phyloP scores from a whole-genome alignment of 345 rosid species.

The Brassica carinata region DNA sequence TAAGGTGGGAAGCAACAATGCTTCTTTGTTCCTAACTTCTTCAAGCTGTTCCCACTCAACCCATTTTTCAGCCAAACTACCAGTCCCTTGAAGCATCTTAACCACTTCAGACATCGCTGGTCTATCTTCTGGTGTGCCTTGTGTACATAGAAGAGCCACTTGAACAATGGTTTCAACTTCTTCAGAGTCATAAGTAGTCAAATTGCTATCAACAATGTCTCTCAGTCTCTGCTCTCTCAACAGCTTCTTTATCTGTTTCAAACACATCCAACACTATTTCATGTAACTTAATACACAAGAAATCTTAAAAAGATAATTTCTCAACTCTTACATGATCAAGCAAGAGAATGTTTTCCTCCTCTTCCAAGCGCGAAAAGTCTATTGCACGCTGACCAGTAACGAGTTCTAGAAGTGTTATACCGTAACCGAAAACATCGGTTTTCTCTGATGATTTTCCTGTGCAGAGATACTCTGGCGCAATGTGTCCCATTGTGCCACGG shows the following conservation, averaged over 20 bases:
- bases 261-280: slow-evolving; percentile 20
- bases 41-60: slow-evolving; percentile 72
- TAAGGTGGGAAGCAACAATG: slow-evolving; percentile 49
- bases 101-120: slow-evolving; percentile 79
- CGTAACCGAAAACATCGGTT: slow-evolving; percentile 89
- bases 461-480: slow-evolving; percentile 89
- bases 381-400: slow-evolving; percentile 91
- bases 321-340: slow-evolving; percentile 76
- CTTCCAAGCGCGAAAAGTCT: slow-evolving; percentile 82
- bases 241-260: slow-evolving; percentile 68
- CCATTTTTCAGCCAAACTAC: slow-evolving; percentile 77
- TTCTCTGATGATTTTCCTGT: slow-evolving; percentile 88
- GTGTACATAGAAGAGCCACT: slow-evolving; percentile 84
- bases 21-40: slow-evolving; percentile 59
- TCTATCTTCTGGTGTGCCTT: slow-evolving; percentile 75
- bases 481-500: slow-evolving; percentile 94
- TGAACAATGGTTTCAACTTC: slow-evolving; percentile 76
- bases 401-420: slow-evolving; percentile 86
- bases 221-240: slow-evolving; percentile 67
- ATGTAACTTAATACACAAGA: background rate
- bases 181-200: slow-evolving; percentile 50
- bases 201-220: slow-evolving; percentile 72
- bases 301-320: background rate
- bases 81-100: slow-evolving; percentile 72
- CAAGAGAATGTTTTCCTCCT: slow-evolving; percentile 88